These are phyloP conservation scores for Camellia lanceoleosa DNA, from an alignment of 148 eudicot genomes.

Conservation along the genomic window DNA sequence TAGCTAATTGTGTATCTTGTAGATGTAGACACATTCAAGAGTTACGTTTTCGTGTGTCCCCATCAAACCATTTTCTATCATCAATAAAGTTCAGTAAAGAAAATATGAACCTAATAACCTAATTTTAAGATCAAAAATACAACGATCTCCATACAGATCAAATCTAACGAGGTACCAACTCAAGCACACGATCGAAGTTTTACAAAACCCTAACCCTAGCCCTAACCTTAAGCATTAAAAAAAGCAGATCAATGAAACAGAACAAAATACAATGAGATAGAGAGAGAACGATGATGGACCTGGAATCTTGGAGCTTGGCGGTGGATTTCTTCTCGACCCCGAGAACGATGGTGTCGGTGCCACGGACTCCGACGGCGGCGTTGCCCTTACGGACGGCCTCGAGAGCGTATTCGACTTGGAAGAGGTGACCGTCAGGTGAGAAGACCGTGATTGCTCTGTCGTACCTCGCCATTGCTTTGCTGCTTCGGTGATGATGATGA, in stretches of 20 bases:
- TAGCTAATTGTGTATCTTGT: too few species aligned
- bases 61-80: too few species aligned
- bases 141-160: background rate
- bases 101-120: background rate
- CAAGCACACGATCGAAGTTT: background rate
- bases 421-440: slow-evolving; percentile 95
- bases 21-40: too few species aligned
- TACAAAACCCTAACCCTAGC: background rate
- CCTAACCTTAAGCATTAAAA: background rate
- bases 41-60: too few species aligned
- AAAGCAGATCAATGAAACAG: background rate
- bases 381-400: slow-evolving; percentile 98
- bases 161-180: background rate
- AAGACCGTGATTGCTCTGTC: slow-evolving; percentile 96
- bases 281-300: slow-evolving; percentile 25
- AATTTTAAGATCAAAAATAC: background rate
- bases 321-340: slow-evolving; percentile 95
- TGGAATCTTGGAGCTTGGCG: slow-evolving; percentile 89
- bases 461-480: slow-evolving; percentile 66
- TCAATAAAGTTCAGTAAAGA: background rate
- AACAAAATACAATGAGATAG: background rate
- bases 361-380: slow-evolving; percentile 96
- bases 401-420: slow-evolving; percentile 94
- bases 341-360: slow-evolving; percentile 77
- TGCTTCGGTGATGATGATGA: too few species aligned